Percentiles rank a stretch among this genome's conserved stretches.
Evolutionary conservation across 345 rosid species (phyloP).

Genomic region (Eucalyptus cloeziana): DNA sequence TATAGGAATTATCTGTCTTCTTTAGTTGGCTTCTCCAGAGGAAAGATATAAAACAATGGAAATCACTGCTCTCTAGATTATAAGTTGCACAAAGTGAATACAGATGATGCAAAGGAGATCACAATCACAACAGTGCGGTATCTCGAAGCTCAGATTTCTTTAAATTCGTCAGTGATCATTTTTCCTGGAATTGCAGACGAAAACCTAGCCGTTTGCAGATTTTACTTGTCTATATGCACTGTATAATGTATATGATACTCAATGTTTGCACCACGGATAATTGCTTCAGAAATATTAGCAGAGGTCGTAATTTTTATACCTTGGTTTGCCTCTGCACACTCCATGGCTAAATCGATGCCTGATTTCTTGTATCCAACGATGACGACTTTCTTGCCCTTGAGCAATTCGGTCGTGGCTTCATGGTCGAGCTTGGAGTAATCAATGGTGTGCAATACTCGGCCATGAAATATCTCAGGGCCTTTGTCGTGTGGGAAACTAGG

Average conservation of each 20-base stretch:
- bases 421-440: constrained; percentile 34
- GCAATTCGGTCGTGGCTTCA: constrained; percentile 13
- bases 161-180: background rate
- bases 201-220: background rate
- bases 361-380: constrained; percentile 46
- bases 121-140: background rate
- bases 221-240: background rate
- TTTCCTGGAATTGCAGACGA: background rate
- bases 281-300: background rate
- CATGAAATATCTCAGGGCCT: constrained; percentile 21
- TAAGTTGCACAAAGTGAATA: background rate
- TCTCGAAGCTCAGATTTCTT: background rate
- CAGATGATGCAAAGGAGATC: background rate
- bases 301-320: constrained; percentile 2
- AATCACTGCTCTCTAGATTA: background rate
- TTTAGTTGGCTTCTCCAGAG: background rate
- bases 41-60: background rate
- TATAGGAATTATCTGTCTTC: background rate
- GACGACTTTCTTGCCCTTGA: constrained; percentile 35
- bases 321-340: constrained; percentile 48
- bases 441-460: constrained; percentile 35
- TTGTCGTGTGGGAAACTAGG: constrained; percentile 23
- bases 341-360: constrained; percentile 48
- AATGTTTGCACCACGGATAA: background rate
- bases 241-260: background rate